Conservation (phyloP, 176 grass and related monocot genomes). For the Carex myosuroides region DNA sequence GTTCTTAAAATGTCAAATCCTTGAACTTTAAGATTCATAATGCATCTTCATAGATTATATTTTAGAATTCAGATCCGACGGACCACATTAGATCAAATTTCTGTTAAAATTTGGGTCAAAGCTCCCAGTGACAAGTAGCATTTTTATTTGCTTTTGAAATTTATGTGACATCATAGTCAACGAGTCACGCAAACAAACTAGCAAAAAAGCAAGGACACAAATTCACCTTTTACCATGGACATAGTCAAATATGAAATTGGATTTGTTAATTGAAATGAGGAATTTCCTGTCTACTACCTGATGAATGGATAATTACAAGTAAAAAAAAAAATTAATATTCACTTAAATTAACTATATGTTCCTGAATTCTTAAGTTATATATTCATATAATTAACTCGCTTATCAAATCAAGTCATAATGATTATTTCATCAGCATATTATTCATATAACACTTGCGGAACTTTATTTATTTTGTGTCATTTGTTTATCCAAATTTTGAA, state of each 20-base stretch:
- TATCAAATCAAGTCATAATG: too few species aligned
- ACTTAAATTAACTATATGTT: too few species aligned
- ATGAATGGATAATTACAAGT: not conserved
- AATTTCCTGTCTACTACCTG: not conserved
- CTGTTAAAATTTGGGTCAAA: not conserved
- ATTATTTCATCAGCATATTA: not conserved
- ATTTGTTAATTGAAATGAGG: too few species aligned
- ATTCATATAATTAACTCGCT: too few species aligned
- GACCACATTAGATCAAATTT: not conserved
- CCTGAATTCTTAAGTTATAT: too few species aligned
- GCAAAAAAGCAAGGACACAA: not conserved
- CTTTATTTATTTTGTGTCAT: not conserved
- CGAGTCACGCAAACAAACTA: not conserved
- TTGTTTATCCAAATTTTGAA: not conserved
- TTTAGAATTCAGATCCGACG: not conserved
- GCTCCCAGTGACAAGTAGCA: not conserved
- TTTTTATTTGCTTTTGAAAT: not conserved
- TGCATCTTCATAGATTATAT: not conserved
- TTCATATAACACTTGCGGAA: not conserved
- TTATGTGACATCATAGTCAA: slow-evolving; percentile 11
- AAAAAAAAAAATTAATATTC: too few species aligned
- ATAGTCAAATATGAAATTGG: not conserved
- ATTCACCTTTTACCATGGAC: not conserved
- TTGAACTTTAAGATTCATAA: not conserved
- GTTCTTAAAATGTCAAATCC: slow-evolving; percentile 3